Percentiles rank a stretch among this genome's conserved stretches.
phyloP scores from a whole-genome alignment of 805 yeast genomes.

The Candida gorgasii region DNA sequence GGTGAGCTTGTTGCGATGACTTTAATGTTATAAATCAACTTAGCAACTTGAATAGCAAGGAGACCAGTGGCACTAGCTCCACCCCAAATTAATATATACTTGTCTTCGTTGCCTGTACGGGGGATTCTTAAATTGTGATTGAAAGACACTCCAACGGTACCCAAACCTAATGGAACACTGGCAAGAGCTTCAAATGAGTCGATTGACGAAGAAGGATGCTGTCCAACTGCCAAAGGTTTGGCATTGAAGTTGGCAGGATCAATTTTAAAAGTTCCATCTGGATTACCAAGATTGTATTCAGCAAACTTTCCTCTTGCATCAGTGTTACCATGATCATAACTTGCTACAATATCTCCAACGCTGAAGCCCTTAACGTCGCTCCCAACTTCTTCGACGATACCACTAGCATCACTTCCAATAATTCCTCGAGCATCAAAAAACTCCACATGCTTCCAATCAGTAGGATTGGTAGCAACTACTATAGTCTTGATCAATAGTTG shows the following conservation, averaged over 20 bases:
- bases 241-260: constrained; percentile 19
- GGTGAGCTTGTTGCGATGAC: constrained; percentile 31
- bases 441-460: constrained; percentile 21
- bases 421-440: not conserved
- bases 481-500: constrained; percentile 23
- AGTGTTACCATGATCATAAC: constrained; percentile 43
- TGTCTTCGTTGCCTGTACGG: constrained; percentile 12
- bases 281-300: constrained; percentile 43
- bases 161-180: constrained; percentile 52
- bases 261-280: constrained; percentile 11
- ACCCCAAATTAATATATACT: constrained; percentile 34
- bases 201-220: constrained; percentile 50
- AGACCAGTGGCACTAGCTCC: constrained; percentile 37
- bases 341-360: constrained; percentile 22
- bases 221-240: constrained; percentile 7
- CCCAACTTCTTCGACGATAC: constrained; percentile 25
- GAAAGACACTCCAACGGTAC: constrained; percentile 50
- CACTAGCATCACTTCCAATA: constrained; percentile 23
- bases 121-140: constrained; percentile 14
- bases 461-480: constrained; percentile 21
- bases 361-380: constrained; percentile 16
- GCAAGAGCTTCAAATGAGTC: constrained; percentile 66
- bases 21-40: constrained; percentile 27
- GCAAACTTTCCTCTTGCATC: constrained; percentile 58
- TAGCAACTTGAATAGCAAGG: constrained; percentile 34